A percentile compares a stretch with the other conserved stretches of the same genome.
phyloP scores from a whole-genome alignment of 2,329 filamentous ascomycete species.

The Fusarium pseudonygamai region DNA sequence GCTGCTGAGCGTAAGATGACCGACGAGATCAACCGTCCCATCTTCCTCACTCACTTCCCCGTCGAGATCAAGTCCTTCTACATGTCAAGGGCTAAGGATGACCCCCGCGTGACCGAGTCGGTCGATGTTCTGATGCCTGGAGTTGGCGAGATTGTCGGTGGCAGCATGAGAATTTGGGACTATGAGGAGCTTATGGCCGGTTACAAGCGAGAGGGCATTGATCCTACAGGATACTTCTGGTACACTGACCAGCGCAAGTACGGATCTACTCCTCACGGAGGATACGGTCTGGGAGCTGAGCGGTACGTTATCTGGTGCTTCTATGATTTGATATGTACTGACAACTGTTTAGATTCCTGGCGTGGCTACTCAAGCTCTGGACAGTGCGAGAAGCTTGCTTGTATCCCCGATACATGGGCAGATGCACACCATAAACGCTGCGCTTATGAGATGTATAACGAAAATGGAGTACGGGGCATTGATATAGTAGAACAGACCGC shows the following conservation, averaged over 20 bases:
- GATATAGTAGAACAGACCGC: slow-evolving; percentile 18
- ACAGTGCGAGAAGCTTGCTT: slow-evolving; percentile 74
- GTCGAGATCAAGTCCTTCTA: slow-evolving; percentile 99
- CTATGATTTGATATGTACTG: not conserved
- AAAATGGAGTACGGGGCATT: slow-evolving; percentile 29
- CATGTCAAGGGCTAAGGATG: slow-evolving; percentile 88
- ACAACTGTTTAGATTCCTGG: slow-evolving; percentile 55
- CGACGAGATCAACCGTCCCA: slow-evolving; percentile 92
- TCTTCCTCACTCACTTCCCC: slow-evolving; percentile 97
- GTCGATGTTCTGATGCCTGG: slow-evolving; percentile 90
- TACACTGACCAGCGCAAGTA: slow-evolving; percentile 97
- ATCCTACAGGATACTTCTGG: slow-evolving; percentile 92
- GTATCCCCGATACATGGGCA: slow-evolving; percentile 83
- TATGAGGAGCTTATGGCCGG: slow-evolving; percentile 89
- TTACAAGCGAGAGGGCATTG: slow-evolving; percentile 87
- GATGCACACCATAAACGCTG: slow-evolving; percentile 73
- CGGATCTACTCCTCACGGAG: slow-evolving; percentile 89
- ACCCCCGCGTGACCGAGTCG: slow-evolving; percentile 87
- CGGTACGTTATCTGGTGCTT: slow-evolving; percentile 51
- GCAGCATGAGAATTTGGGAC: slow-evolving; percentile 94
- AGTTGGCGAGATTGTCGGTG: slow-evolving; percentile 96
- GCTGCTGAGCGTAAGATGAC: slow-evolving; percentile 97
- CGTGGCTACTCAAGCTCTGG: slow-evolving; percentile 72
- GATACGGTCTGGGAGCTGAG: slow-evolving; percentile 93
- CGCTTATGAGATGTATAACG: slow-evolving; percentile 17